Percentiles rank a stretch among this genome's conserved stretches.
These are phyloP conservation scores for Micromonas pusilla DNA, from an alignment of 139 green algal species.

Conservation along the genomic window DNA sequence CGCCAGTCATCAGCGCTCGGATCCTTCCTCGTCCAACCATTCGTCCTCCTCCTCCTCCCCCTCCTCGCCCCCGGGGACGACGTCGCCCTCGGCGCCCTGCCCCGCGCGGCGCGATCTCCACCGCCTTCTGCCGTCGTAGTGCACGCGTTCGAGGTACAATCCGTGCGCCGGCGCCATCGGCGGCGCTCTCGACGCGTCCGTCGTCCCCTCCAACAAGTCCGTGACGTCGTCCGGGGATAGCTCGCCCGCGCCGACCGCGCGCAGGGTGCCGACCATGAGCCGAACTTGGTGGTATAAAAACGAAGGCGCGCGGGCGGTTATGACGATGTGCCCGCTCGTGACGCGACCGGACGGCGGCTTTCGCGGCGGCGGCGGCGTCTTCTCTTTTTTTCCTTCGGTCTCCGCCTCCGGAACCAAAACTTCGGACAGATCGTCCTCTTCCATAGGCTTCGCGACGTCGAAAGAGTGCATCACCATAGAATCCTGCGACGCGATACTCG, in stretches of 20 bases:
- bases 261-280: constrained; percentile 22
- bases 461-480: not conserved
- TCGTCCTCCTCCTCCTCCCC: no score
- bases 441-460: not conserved
- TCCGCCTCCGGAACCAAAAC: no score
- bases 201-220: constrained; percentile 1
- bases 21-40: no score
- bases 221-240: constrained; percentile 3
- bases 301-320: not conserved
- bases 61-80: no score
- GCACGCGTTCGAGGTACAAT: constrained; percentile 12
- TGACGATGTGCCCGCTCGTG: not conserved
- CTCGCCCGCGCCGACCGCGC: constrained; percentile 10
- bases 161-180: constrained; percentile 28
- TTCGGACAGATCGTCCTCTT: not conserved
- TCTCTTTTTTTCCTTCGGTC: no score
- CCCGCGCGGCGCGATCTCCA: not conserved
- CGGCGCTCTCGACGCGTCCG: not conserved
- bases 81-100: not conserved
- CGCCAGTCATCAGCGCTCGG: no score
- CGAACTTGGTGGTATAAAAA: constrained; percentile 35
- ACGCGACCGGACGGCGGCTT: not conserved
- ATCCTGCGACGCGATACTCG: not conserved
- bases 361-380: no score
- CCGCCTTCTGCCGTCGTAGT: not conserved